Conservation (phyloP, 495 filamentous ascomycete species). For the Hypoxylon crocopeplum region DNA sequence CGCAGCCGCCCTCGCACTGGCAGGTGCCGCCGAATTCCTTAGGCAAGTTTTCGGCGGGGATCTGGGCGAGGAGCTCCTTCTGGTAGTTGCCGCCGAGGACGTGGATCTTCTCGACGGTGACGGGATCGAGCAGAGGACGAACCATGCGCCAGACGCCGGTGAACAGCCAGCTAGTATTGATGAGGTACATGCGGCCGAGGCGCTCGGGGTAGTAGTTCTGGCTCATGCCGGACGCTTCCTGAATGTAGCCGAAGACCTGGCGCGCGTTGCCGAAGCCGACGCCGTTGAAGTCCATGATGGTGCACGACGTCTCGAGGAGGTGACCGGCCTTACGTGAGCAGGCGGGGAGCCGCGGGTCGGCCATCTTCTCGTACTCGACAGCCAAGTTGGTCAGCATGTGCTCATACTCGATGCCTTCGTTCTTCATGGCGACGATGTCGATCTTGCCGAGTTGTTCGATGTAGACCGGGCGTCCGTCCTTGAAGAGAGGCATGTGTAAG, state of each 20-base stretch:
- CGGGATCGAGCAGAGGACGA: conserved; percentile 92
- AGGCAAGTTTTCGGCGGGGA: conserved; percentile 90
- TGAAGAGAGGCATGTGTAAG: conserved; percentile 5
- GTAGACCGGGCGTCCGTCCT: conserved; percentile 97
- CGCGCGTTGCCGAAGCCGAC: conserved; percentile 81
- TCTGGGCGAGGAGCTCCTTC: conserved; percentile 80
- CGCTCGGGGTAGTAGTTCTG: conserved; percentile 99
- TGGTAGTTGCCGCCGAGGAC: conserved; percentile 83
- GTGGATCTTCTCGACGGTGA: conserved; percentile 95
- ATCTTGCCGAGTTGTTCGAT: conserved; percentile 96
- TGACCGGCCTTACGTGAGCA: conserved; percentile 91
- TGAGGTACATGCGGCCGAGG: conserved; percentile 84
- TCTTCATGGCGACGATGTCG: conserved; percentile 84
- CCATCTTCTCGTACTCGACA: conserved; percentile 93
- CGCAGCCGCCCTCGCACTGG: conserved; percentile 82
- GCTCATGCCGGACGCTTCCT: conserved; percentile 71
- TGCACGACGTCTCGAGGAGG: conserved; percentile 96
- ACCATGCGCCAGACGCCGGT: conserved; percentile 80
- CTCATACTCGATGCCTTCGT: conserved; percentile 85
- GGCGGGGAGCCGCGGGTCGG: conserved; percentile 90
- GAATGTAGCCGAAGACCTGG: conserved; percentile 77
- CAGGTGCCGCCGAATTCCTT: conserved; percentile 85
- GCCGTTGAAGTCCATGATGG: conserved; percentile 95
- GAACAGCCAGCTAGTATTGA: conserved; percentile 98
- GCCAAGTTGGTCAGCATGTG: conserved; percentile 97